Conservation (phyloP, 2,329 filamentous ascomycete species). For the Paecilomyces fulvus region DNA sequence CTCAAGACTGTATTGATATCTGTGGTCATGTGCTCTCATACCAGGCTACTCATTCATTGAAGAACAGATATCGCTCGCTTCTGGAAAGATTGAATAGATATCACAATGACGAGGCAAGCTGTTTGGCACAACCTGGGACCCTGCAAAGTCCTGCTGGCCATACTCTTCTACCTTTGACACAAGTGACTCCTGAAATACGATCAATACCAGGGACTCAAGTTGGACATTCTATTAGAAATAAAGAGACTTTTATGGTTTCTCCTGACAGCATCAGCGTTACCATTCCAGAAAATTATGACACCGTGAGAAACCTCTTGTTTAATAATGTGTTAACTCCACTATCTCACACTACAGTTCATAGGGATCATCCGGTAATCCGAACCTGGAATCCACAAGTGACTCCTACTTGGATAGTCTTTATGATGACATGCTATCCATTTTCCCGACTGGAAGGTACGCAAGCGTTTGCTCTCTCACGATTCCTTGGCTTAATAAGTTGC, state of each 20-base stretch:
- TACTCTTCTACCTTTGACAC: background rate
- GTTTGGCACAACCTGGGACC: background rate
- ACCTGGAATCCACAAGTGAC: background rate
- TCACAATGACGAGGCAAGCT: background rate
- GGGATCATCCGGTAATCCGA: background rate
- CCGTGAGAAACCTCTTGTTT: background rate
- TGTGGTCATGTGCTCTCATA: background rate
- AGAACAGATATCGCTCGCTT: background rate
- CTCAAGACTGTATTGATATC: background rate
- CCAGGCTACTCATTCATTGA: background rate
- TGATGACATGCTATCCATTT: conserved; percentile 6
- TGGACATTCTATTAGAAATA: background rate
- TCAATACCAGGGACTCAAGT: background rate
- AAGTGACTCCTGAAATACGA: background rate
- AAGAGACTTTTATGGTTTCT: background rate
- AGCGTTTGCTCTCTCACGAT: background rate
- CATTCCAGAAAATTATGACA: background rate
- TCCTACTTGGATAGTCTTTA: background rate
- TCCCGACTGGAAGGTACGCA: conserved; percentile 5
- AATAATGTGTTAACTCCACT: background rate
- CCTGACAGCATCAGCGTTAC: background rate
- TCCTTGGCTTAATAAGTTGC: background rate
- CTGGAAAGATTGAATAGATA: background rate
- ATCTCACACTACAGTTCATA: background rate
- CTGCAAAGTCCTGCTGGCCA: background rate